Conservation (phyloP, 306 rosid species). For the Astragalus glycyphyllos region DNA sequence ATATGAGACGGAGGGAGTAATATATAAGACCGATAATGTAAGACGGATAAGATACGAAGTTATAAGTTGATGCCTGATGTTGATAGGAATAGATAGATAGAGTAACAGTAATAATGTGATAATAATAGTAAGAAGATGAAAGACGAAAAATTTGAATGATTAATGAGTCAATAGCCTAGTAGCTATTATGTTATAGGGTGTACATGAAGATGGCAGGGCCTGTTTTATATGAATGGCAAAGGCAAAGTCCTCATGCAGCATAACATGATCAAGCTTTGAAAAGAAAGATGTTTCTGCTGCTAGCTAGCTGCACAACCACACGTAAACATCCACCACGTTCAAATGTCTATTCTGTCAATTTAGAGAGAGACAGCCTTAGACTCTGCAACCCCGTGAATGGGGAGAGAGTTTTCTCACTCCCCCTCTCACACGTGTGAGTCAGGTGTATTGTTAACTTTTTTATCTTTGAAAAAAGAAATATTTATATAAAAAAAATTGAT, state of each 20-base stretch:
- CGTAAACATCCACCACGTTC: constrained; percentile 53
- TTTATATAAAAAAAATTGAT: too few species aligned
- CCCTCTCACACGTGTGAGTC: constrained; percentile 51
- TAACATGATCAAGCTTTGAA: constrained; percentile 32
- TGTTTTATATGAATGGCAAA: neutral
- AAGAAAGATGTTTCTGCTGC: constrained; percentile 57
- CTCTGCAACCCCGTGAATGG: constrained; percentile 46
- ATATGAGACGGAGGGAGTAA: too few species aligned
- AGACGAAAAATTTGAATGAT: too few species aligned
- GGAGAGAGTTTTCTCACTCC: constrained; percentile 18
- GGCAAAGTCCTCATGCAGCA: neutral
- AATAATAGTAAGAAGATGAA: too few species aligned
- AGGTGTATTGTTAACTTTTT: too few species aligned
- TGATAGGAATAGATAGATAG: too few species aligned
- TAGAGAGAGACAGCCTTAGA: constrained; percentile 56
- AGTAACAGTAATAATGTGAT: too few species aligned
- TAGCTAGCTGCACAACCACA: constrained; percentile 41
- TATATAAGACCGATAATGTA: too few species aligned
- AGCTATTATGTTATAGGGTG: neutral
- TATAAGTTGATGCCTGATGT: too few species aligned
- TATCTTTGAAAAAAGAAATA: too few species aligned
- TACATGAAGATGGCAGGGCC: constrained; percentile 26
- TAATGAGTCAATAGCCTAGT: too few species aligned
- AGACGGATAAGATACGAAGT: too few species aligned
- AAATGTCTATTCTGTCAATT: constrained; percentile 53